phyloP scores from a whole-genome alignment of 352 stramenopile species.

The Phytophthora sansomeana region DNA sequence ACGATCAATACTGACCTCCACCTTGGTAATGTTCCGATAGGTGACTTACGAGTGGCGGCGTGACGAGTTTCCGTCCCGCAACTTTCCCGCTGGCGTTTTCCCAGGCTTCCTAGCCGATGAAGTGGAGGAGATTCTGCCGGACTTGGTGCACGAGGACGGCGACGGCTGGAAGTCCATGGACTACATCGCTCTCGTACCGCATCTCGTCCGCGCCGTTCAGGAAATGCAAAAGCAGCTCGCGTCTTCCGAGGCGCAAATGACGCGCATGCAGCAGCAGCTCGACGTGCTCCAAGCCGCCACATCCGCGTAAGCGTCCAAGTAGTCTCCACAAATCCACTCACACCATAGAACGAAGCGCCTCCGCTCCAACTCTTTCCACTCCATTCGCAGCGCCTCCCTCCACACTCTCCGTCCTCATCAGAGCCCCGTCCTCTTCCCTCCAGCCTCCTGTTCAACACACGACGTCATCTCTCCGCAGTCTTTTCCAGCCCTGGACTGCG shows the following conservation, averaged over 20 bases:
- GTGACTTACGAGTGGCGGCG: conserved; percentile 61
- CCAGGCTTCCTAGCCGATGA: conserved; percentile 76
- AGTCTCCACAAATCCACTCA: not conserved
- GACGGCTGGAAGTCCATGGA: conserved; percentile 63
- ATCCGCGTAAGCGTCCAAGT: not conserved
- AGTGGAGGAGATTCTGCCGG: conserved; percentile 60
- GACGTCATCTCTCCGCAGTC: too few relatives aligned
- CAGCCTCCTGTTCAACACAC: too few relatives aligned
- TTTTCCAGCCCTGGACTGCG: too few relatives aligned
- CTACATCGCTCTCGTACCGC: conserved; percentile 64
- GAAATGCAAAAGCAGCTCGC: conserved; percentile 53
- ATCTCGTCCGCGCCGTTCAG: conserved; percentile 65
- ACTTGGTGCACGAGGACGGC: conserved; percentile 58
- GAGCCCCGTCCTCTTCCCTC: too few relatives aligned
- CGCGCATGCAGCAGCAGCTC: conserved; percentile 33
- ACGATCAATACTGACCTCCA: not conserved
- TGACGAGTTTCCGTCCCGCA: conserved; percentile 48
- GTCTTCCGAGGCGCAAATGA: conserved; percentile 14
- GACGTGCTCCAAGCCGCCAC: conserved; percentile 13
- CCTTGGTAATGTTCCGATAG: conserved; percentile 26
- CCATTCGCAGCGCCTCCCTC: too few relatives aligned
- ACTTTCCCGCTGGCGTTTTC: conserved; percentile 47
- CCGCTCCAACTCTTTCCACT: too few relatives aligned
- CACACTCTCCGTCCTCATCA: too few relatives aligned
- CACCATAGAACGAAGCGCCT: not conserved